These are phyloP conservation scores for Rhizomucor pusillus DNA, from an alignment of 371 early-diverging fungal genomes.

Conservation along the genomic window DNA sequence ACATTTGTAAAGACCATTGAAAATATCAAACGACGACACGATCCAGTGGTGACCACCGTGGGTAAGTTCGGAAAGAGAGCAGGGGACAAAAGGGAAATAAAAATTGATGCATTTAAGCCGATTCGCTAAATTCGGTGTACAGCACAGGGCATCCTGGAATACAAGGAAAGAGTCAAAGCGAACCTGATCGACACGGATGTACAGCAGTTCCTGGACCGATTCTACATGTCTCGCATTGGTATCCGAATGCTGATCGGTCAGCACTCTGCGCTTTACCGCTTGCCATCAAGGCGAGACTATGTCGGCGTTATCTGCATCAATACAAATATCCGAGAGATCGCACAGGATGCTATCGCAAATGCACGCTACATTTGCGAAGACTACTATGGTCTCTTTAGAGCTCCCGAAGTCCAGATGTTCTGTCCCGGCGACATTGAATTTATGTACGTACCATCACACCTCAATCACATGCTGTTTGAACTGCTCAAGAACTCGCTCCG, in stretches of 20 bases:
- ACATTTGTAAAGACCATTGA: constrained; percentile 86
- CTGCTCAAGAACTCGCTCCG: constrained; percentile 94
- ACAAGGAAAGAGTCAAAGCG: constrained; percentile 70
- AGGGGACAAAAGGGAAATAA: not conserved
- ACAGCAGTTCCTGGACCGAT: constrained; percentile 92
- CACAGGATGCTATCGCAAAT: constrained; percentile 90
- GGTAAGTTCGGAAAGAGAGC: constrained; percentile 34
- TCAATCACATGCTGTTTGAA: constrained; percentile 99
- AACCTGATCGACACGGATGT: constrained; percentile 75
- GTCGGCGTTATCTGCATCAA: constrained; percentile 95
- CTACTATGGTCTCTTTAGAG: constrained; percentile 83
- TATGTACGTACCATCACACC: constrained; percentile 95
- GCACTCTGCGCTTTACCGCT: constrained; percentile 75
- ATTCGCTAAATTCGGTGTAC: not conserved
- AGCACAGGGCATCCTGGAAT: constrained; percentile 94
- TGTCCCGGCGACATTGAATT: constrained; percentile 87
- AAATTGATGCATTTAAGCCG: not conserved
- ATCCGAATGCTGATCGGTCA: constrained; percentile 95
- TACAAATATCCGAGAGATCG: constrained; percentile 79
- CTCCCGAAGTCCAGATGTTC: constrained; percentile 83
- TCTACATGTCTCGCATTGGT: constrained; percentile 97
- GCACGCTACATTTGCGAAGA: constrained; percentile 94
- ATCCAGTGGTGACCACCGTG: constrained; percentile 91
- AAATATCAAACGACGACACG: constrained; percentile 89
- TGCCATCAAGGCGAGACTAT: constrained; percentile 67